A percentile compares a stretch with the other conserved stretches of the same genome.
phyloP scores from a whole-genome alignment of 2,329 filamentous ascomycete species.

The Raffaelea albimanens region DNA sequence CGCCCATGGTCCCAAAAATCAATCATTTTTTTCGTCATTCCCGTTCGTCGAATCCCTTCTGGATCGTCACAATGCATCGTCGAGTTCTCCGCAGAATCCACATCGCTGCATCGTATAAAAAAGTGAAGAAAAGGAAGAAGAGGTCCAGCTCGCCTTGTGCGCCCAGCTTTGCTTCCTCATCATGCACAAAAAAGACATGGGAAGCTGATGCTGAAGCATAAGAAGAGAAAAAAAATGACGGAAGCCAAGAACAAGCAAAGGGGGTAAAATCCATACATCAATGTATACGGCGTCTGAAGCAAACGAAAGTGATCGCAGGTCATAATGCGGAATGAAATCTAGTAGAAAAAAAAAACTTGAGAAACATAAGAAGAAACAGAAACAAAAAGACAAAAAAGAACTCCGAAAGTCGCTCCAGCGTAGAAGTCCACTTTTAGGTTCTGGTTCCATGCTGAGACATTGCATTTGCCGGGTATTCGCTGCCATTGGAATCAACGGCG shows the following conservation, averaged over 20 bases:
- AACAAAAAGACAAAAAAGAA: background rate
- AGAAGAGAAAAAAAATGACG: background rate
- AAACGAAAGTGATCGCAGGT: background rate
- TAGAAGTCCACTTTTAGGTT: no score
- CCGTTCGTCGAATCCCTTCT: background rate
- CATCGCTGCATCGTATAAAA: background rate
- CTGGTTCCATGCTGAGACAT: no score
- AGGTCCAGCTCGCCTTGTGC: background rate
- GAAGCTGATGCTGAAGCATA: background rate
- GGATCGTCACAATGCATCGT: background rate
- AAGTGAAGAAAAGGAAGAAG: background rate
- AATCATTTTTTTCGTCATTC: slow-evolving; percentile 1
- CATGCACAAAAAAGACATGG: background rate
- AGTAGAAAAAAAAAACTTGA: background rate
- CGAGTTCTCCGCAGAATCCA: no score
- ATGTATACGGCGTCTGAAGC: background rate
- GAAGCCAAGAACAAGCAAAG: background rate
- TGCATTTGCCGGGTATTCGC: no score
- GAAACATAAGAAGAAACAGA: background rate
- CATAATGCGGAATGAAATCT: background rate
- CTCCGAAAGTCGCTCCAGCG: slow-evolving; percentile 1
- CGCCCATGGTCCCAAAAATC: background rate
- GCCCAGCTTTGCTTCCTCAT: background rate
- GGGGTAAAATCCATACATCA: background rate
- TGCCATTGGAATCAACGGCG: no score